These are phyloP conservation scores for Gossypium mustelinum DNA, from an alignment of 345 rosid genomes.

Conservation along the genomic window DNA sequence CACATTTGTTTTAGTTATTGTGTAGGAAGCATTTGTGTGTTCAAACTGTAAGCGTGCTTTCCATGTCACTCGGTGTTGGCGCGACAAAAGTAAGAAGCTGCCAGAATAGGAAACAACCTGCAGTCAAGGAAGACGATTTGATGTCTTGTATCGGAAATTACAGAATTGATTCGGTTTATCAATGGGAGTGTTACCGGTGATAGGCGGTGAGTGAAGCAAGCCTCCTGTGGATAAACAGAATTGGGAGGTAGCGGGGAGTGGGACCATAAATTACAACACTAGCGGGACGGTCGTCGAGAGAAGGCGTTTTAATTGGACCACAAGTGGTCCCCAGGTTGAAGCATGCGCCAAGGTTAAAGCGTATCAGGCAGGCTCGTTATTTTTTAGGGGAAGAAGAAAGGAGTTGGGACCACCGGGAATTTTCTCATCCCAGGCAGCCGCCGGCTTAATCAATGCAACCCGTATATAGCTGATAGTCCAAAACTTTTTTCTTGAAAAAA, in stretches of 20 bases:
- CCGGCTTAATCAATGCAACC: conserved; percentile 60
- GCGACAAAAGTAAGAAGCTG: conserved; percentile 17
- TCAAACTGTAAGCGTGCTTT: conserved; percentile 53
- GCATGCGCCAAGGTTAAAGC: conserved; percentile 39
- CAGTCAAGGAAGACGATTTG: background rate
- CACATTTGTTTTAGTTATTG: background rate
- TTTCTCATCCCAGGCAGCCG: conserved; percentile 82
- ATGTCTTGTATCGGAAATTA: background rate
- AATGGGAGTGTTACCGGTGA: background rate
- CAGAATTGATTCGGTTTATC: background rate
- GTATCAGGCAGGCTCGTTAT: conserved; percentile 29
- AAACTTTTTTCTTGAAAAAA: too few species aligned
- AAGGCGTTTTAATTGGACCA: conserved; percentile 40
- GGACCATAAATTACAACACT: conserved; percentile 51
- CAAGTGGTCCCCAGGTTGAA: conserved; percentile 36
- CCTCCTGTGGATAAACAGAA: background rate
- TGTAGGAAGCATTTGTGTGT: background rate
- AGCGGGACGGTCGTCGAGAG: conserved; percentile 53
- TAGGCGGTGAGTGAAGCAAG: conserved; percentile 16
- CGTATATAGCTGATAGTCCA: conserved; percentile 12
- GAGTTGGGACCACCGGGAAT: conserved; percentile 40
- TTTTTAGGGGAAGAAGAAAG: conserved; percentile 5
- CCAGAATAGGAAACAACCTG: background rate
- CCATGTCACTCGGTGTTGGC: conserved; percentile 39
- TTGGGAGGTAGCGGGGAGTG: conserved; percentile 9